Evolutionary conservation across 345 rosid species (phyloP), one percentile per base, ranked within the genome.

Genomic region (Raphanus sativus): DNA sequence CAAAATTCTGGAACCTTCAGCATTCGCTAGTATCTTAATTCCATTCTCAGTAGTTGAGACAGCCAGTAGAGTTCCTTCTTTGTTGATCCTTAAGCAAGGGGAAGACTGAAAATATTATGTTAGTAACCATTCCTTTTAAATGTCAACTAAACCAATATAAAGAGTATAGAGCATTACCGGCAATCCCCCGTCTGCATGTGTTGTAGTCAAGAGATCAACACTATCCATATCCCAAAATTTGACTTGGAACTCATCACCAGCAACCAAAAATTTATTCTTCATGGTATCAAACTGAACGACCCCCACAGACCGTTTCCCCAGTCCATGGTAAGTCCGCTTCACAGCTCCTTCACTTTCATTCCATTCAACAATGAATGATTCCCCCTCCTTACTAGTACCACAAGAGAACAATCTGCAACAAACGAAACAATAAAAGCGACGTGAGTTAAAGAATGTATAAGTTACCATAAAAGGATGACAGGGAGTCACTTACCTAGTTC

Each of bases 191-290:
- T 87, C 93, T 74, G 89, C 93, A 75, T 85, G 70, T 25, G 82
- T 77, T 62, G 86, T 65, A 15, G 85, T 81, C 81, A 89, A 80
- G 73, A 86, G 88, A 60, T 85, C 86, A 83, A 81, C 78, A 81
- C 81, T 83, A 75, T 89, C 93, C 91, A 89, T 89, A 69, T 89
- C 93, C 93, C 93, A 89, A 73, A 89, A 86, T 84, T 89, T 89
- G 70, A 87, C 74, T 71, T 84, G 84, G 79, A 83, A 89, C 66
- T 89, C 93, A 81, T 89, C 93, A 69, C 89, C 93, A 75, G 88
- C 89, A 79, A 88, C 91, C 81, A 87, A 87, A 77, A 83, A 89
- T 8, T 83, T 83, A 62, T 85, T 89, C 73, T 88, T 87, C 58
- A 87, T 87, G 25, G 89, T 86, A 80, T 89, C 91, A n/a, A 89